Base-by-base conservation (phyloP, 306 rosid genomes). In the Vicia villosa region DNA sequence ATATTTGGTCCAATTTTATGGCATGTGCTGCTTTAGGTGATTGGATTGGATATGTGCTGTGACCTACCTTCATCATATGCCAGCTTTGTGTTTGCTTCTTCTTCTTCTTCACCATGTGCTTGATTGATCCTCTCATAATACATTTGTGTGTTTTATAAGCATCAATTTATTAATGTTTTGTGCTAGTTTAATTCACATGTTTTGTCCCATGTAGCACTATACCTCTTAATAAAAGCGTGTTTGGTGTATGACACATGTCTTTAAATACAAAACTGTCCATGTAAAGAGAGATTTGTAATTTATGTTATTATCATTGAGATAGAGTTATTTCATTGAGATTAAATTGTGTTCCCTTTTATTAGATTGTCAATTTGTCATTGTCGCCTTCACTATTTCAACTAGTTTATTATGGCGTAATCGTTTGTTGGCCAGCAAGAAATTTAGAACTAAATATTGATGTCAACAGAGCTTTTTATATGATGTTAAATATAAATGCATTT, bases 41-140 rank as follows among this genome's bases (percentile, higher is more conserved):
- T 62, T 79, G 76, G 45, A 77, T 61, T 81, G 76, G 71, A 63
- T 58, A 10, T 69, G 73, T 79, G 77, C 37, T 81, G 79, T 64
- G 26, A 37, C 51, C 58, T 81, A 40, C 61, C 52, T 79, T 68
- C 47, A 46, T 72, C 63, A 77, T 70, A 10, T 64, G 69, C 68
- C 74, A 70, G 49, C 62, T 37, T 28, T 22, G 32, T 63, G 42
- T 63, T 22, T 68, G 1, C 37, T 65, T 21, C 37, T 68, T 42
- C 13, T 56, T 68, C 66, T 68, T 42, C 13, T 56, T 68, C 66
- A 30, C 12, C 52, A 47, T 69, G 55, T 58, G 8, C 42, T 58
- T 54, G 57, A 50, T 49, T 63, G 20, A 32, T 63, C 73, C 14
- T 57, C 64, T 30, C 42, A n/a, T 20, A n/a, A 60, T 61, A 12